These are phyloP conservation scores for Balansia obtecta DNA, from an alignment of 2,329 filamentous ascomycete genomes.

Conservation along the genomic window DNA sequence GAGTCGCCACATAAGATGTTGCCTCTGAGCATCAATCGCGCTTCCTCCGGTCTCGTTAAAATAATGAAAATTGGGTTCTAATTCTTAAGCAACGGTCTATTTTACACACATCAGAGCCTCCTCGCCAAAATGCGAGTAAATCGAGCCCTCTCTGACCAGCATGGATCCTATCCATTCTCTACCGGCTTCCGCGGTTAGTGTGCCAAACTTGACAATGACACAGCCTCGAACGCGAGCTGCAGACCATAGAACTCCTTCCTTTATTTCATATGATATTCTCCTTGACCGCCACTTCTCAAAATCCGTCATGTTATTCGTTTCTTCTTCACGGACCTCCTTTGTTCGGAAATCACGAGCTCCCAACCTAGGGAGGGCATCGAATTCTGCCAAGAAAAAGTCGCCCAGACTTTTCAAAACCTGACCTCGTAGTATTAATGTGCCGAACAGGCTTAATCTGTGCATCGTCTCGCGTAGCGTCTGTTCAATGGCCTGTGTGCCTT, in stretches of 20 bases:
- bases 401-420: constrained; percentile 53
- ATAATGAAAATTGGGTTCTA: background rate
- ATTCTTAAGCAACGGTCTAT: constrained; percentile 17
- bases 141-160: constrained; percentile 60
- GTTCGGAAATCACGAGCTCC: constrained; percentile 67
- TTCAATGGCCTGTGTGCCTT: constrained; percentile 26
- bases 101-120: constrained; percentile 66
- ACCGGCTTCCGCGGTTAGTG: constrained; percentile 67
- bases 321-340: constrained; percentile 33
- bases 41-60: background rate
- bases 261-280: constrained; percentile 46
- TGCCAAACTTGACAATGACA: constrained; percentile 84
- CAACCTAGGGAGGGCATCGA: constrained; percentile 65
- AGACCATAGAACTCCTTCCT: constrained; percentile 62
- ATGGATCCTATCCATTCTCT: constrained; percentile 69
- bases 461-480: constrained; percentile 48
- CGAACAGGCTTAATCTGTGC: constrained; percentile 64
- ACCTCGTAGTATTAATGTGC: constrained; percentile 74
- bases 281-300: constrained; percentile 39
- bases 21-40: background rate
- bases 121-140: constrained; percentile 62
- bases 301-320: constrained; percentile 23
- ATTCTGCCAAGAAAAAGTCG: constrained; percentile 68
- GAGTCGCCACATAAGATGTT: too few species aligned
- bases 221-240: constrained; percentile 71